These are phyloP conservation scores for Phytophthora citrophthora DNA, from an alignment of 352 stramenopile species.

Conservation along the genomic window DNA sequence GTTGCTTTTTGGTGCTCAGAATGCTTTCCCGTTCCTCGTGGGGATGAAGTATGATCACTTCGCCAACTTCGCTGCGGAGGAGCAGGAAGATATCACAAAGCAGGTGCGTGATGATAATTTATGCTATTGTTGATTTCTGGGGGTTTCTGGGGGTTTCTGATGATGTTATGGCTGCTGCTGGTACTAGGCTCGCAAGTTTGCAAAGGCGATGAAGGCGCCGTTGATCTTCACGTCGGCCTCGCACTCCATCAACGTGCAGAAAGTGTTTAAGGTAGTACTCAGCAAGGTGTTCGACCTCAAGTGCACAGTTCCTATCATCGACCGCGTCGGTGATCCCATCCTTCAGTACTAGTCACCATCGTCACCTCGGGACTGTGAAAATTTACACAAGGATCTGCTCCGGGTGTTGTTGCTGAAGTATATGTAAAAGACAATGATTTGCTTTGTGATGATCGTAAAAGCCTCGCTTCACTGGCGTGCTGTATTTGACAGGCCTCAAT, in stretches of 20 bases:
- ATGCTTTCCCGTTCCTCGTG: constrained; percentile 93
- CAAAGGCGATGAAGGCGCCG: constrained; percentile 95
- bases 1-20: constrained; percentile 40
- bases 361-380: constrained; percentile 14
- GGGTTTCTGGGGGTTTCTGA: neutral
- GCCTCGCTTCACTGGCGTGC: constrained; percentile 13
- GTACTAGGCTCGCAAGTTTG: constrained; percentile 91
- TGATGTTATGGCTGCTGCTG: neutral
- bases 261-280: constrained; percentile 96
- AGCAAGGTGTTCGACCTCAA: constrained; percentile 95
- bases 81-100: constrained; percentile 95
- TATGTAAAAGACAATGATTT: constrained; percentile 21
- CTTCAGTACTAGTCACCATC: constrained; percentile 78
- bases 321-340: constrained; percentile 92
- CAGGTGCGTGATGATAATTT: constrained; percentile 52
- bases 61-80: constrained; percentile 88
- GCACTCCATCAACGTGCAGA: constrained; percentile 96
- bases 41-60: constrained; percentile 97
- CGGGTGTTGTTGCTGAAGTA: constrained; percentile 5
- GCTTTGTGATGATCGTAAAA: neutral
- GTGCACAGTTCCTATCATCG: constrained; percentile 93
- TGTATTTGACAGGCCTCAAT: constrained; percentile 19
- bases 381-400: constrained; percentile 10
- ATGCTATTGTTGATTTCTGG: neutral
- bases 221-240: constrained; percentile 94